Evolutionary conservation across 176 grass and related monocot species (phyloP).

Genomic region (Paspalum vaginatum): DNA sequence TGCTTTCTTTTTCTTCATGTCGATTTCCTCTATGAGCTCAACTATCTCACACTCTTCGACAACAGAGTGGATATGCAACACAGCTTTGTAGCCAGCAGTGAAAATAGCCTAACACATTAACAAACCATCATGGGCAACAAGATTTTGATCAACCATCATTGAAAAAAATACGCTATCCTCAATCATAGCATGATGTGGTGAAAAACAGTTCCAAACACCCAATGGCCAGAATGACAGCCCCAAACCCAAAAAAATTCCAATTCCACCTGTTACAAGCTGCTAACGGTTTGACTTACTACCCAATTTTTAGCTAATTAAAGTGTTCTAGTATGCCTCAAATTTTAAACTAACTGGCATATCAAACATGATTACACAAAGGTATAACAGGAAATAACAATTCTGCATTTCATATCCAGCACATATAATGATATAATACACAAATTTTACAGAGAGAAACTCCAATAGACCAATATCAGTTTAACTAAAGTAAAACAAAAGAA

Average conservation of each 20-base stretch:
- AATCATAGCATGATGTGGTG: not conserved
- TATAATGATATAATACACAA: too few species aligned
- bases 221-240: too few species aligned
- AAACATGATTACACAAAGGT: too few species aligned
- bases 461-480: not conserved
- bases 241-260: too few species aligned
- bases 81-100: conserved; percentile 90
- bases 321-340: not conserved
- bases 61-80: conserved; percentile 92
- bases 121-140: not conserved
- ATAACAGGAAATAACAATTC: too few species aligned
- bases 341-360: not conserved
- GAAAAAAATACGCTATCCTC: not conserved
- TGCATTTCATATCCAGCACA: too few species aligned
- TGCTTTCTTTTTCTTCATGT: conserved; percentile 74
- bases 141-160: not conserved
- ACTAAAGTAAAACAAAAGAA: not conserved
- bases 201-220: not conserved
- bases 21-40: conserved; percentile 96
- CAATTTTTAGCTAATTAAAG: too few species aligned
- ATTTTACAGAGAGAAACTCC: conserved; percentile 6
- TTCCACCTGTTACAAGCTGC: too few species aligned
- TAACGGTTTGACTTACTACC: too few species aligned
- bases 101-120: conserved; percentile 78
- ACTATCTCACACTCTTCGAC: conserved; percentile 98